Percentiles rank a stretch among this genome's conserved stretches.
These are phyloP conservation scores for Citrullus mucosospermus DNA, from an alignment of 306 rosid species.

Conservation along the genomic window DNA sequence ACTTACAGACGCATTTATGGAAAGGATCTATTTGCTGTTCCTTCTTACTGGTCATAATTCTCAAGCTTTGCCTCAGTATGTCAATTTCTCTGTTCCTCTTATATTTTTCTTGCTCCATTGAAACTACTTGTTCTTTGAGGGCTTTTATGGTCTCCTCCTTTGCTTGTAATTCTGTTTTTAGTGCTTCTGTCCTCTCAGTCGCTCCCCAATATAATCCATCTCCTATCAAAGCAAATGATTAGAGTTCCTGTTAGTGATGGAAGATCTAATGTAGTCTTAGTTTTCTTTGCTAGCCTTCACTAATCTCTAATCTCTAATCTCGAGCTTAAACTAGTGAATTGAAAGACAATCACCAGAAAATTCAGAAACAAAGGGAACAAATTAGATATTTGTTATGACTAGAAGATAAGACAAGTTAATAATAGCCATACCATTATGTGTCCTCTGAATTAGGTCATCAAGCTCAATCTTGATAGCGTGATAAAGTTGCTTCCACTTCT, in stretches of 20 bases:
- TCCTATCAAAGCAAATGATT: slow-evolving; percentile 2
- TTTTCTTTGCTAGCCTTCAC: background rate
- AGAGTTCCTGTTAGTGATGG: background rate
- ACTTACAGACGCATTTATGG: slow-evolving; percentile 25
- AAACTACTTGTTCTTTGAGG: slow-evolving; percentile 29
- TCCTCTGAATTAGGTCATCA: slow-evolving; percentile 85
- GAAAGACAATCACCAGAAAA: background rate
- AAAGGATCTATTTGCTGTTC: slow-evolving; percentile 14
- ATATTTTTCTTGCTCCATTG: slow-evolving; percentile 42
- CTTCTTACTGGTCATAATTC: slow-evolving; percentile 57
- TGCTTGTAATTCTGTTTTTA: slow-evolving; percentile 38
- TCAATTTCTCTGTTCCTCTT: slow-evolving; percentile 67
- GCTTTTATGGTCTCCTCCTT: slow-evolving; percentile 48
- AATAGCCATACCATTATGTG: slow-evolving; percentile 32
- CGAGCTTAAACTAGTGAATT: background rate
- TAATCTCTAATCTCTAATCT: background rate
- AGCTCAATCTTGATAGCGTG: slow-evolving; percentile 77
- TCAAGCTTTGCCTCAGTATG: slow-evolving; percentile 75
- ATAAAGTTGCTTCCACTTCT: slow-evolving; percentile 94
- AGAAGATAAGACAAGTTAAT: background rate
- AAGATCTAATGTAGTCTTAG: background rate
- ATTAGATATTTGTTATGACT: background rate
- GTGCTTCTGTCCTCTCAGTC: slow-evolving; percentile 59
- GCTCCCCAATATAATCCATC: slow-evolving; percentile 65
- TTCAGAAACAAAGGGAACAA: background rate